Evolutionary conservation across 495 filamentous ascomycete genomes (phyloP), one percentile per base, ranked within the genome.

Genomic region (Tuber magnatum): DNA sequence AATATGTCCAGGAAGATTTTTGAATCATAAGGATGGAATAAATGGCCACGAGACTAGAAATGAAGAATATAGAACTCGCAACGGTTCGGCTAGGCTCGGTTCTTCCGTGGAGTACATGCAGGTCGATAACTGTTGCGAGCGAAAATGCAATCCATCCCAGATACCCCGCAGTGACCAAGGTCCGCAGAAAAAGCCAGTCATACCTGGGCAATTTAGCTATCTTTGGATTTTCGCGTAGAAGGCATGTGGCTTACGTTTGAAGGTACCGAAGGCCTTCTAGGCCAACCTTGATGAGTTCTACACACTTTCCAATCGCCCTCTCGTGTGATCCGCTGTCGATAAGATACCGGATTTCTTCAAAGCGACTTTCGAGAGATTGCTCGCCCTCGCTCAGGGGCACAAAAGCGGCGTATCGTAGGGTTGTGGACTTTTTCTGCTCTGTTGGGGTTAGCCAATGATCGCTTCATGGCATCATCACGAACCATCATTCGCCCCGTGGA

Each of bases 141-240:
- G 96, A 93, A 85, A 94, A 99, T 22, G 92, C 91, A 78, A 99
- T 97, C 94, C 94, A 99, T 38, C 96, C 95, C 39, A 97, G 84
- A 82, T 97, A 99, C 32, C 96, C 96, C n/a, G 90, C 82, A 20
- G 96, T 96, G 46, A 99, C 92, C 48, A 98, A 87, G n/a, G 91
- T 91, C 71, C 96, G 88, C 46, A 99, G 84, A 85, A 99, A 98
- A n/a, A 98, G 87, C 96, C 96, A 99, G 84, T 99, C 95, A 78
- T 93, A 93, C 68, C 68, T 72, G 32, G n/a, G 39, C 9, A n/a
- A n/a, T 28, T 71, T 71, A 65, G 56, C 28, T 35, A 41, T 41
- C 39, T 22, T 71, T 41, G 35, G 24, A 40, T 70, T 39, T 43
- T 71, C 32, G 20, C 35, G 70, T 16, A 10, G 35, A n/a, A 61